Percentiles rank a stretch among this genome's conserved stretches.
phyloP scores from a whole-genome alignment of 1,284 basidiomycete species.

The Ganoderma leucocontextum region DNA sequence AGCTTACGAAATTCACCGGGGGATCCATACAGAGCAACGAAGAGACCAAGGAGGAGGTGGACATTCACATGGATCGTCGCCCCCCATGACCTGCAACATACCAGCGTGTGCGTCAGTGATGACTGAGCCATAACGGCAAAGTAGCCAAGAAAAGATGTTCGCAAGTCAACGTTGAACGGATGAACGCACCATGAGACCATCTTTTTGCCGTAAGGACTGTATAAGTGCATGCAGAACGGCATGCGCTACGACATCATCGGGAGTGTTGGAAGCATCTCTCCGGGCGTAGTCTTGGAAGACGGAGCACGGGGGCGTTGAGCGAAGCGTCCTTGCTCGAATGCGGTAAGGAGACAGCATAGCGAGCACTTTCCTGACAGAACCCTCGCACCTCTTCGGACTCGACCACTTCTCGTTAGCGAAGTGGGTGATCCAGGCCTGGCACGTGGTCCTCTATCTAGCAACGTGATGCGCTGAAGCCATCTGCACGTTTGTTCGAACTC shows the following conservation, averaged over 20 bases:
- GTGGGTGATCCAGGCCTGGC: neutral
- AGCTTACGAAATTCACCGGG: neutral
- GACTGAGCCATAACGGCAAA: no score
- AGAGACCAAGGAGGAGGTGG: no score
- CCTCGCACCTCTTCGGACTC: neutral
- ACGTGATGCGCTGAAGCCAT: neutral
- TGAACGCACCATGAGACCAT: neutral
- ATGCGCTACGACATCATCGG: neutral
- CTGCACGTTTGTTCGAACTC: neutral
- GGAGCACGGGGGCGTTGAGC: neutral
- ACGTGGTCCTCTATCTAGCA: neutral
- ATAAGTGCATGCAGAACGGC: neutral
- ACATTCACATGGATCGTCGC: no score
- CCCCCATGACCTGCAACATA: no score
- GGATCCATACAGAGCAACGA: no score
- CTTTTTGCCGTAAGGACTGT: neutral
- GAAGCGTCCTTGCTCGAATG: neutral
- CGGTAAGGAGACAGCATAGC: neutral
- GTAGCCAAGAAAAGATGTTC: no score
- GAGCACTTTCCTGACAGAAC: neutral
- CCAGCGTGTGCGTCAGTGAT: no score
- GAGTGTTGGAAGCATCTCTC: neutral
- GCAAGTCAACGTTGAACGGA: neutral
- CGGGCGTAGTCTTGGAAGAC: neutral
- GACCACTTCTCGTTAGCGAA: neutral